Evolutionary conservation across 202 grass and related monocot genomes (phyloP).

Genomic region (Saccharum hybrid): DNA sequence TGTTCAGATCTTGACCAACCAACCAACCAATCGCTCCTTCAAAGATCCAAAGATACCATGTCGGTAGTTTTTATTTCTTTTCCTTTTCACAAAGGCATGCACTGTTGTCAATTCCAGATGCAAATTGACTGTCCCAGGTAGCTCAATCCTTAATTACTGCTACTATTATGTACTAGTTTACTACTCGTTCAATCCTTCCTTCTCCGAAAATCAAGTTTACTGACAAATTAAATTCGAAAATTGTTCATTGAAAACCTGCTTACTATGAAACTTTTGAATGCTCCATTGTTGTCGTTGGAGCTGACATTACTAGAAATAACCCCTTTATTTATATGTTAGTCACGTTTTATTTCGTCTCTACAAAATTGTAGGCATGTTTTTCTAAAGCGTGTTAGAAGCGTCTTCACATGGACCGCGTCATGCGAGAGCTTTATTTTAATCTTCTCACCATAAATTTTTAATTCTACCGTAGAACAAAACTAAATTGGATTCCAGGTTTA

Average conservation of each 20-base stretch:
- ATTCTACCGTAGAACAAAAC: too few relatives aligned
- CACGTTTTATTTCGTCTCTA: too few relatives aligned
- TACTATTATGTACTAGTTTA: too few relatives aligned
- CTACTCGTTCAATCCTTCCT: not conserved
- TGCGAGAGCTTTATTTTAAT: too few relatives aligned
- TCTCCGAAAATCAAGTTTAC: not conserved
- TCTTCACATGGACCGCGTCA: too few relatives aligned
- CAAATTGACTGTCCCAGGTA: not conserved
- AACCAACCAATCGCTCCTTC: not conserved
- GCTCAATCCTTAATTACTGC: too few relatives aligned
- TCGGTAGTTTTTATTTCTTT: constrained; percentile 7
- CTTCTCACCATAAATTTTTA: too few relatives aligned
- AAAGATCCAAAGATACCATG: constrained; percentile 17
- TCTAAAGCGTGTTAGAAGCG: too few relatives aligned
- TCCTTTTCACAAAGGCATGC: constrained; percentile 7
- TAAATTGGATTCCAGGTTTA: too few relatives aligned
- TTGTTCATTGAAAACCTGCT: not conserved
- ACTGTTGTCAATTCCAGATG: not conserved
- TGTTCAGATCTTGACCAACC: constrained; percentile 51
- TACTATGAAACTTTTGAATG: not conserved
- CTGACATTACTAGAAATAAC: too few relatives aligned
- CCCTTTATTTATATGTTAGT: too few relatives aligned
- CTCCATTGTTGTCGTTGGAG: not conserved
- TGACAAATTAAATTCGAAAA: not conserved
- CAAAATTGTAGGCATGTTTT: too few relatives aligned